phyloP scores from a whole-genome alignment of 1,139 yeast genomes.

The Nakaseomyces nivariensis region DNA sequence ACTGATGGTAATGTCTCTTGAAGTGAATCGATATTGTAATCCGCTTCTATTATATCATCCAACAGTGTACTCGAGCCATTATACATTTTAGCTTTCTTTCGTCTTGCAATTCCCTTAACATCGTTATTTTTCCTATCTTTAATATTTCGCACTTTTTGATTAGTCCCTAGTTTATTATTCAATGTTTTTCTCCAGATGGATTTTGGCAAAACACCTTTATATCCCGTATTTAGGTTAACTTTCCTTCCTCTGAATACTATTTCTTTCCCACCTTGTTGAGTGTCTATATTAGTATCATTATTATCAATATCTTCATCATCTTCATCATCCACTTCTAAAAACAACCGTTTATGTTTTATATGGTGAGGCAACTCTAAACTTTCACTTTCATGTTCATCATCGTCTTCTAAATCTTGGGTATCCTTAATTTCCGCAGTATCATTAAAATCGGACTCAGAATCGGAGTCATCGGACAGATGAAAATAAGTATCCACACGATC shows the following conservation, averaged over 20 bases:
- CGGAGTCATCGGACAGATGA: slow-evolving; percentile 7
- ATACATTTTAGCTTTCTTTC: background rate
- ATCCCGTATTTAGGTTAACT: slow-evolving; percentile 22
- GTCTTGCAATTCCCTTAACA: background rate
- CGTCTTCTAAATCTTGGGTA: background rate
- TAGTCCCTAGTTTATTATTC: background rate
- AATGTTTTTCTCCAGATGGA: slow-evolving; percentile 26
- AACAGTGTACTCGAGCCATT: background rate
- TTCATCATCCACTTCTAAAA: slow-evolving; percentile 2
- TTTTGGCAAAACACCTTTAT: slow-evolving; percentile 26
- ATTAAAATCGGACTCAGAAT: slow-evolving; percentile 1
- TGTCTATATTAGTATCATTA: background rate
- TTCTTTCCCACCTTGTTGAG: slow-evolving; percentile 5
- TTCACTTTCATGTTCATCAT: background rate
- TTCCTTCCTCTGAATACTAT: slow-evolving; percentile 24
- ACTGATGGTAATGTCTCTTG: background rate
- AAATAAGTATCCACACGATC: slow-evolving; percentile 7
- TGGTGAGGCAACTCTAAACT: slow-evolving; percentile 1
- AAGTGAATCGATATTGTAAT: background rate
- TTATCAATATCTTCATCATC: background rate
- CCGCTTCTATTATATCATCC: background rate
- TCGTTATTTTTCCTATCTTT: background rate
- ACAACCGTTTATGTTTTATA: slow-evolving; percentile 2
- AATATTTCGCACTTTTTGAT: no score
- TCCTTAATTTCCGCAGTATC: background rate